Evolutionary conservation across 306 rosid species (phyloP), one percentile per base, ranked within the genome.

Genomic region (Vachellia pachyceras): DNA sequence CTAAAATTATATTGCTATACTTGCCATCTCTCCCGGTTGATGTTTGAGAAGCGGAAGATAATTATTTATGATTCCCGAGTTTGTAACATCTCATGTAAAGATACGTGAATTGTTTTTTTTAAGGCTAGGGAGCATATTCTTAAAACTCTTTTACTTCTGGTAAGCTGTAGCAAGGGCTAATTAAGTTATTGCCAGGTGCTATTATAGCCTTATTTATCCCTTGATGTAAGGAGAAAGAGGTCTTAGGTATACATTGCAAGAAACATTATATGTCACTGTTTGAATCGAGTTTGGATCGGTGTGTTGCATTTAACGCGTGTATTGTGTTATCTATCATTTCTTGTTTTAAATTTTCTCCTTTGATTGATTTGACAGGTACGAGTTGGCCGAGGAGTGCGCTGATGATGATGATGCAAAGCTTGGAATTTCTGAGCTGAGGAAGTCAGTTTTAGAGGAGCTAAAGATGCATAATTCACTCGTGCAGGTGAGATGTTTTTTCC

Each of bases 371-470:
- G 64, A 13, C 73, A 86, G 89, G 65, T 86, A 86, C 70, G 84
- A 83, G 47, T 75, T 76, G 70, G 99, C 98, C 18, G 97, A 87
- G 78, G 95, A 92, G 73, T 92, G 97, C 85, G 94, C 99, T 15
- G 98, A 96, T 70, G 99, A 96, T 81, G 99, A 96, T 74, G 99
- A 96, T 69, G 97, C 92, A 44, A 96, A 89, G 83, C 69, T 77
- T 81, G 89, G 83, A 74, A 67, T 86, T 72, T 77, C 77, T 54
- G 73, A 83, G 85, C 81, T 86, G 85, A 86, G 89, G 83, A 86
- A 83, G 85, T 71, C 79, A 6, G 44, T 84, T 64, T 42, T 75
- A 69, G 85, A 77, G 79, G 89, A 86, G 85, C 63, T 86, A 49
- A 86, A 77, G 79, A 84, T 90, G 98, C 99, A 94, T 79, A 77